Base-by-base conservation (phyloP, 345 rosid genomes). In the Lepidium sativum region DNA sequence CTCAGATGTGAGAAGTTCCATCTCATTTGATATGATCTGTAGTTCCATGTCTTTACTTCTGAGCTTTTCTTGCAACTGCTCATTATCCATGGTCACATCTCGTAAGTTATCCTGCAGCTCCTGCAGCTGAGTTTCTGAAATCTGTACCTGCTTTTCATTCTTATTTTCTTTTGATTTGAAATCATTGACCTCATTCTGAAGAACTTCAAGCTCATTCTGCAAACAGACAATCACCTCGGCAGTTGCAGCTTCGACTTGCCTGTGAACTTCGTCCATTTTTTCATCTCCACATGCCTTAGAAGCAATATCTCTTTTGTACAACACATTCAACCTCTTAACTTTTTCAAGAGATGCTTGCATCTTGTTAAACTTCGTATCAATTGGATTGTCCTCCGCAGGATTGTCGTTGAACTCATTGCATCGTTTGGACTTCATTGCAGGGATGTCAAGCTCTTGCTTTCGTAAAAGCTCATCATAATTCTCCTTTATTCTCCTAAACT, bases 271-370 rank as follows among this genome's bases (percentile, higher is more conserved):
- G 47, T 85, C 85, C 86, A 69, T 81, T 73, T 94, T 91, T 75
- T 78, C 84, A 79, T 85, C 95, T 59, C 85, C 88, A 57, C 86
- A 82, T 37, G 71, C 83, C 81, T 81, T 83, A 54, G 69, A 81
- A 60, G 79, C 84, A 67, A 54, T 77, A 67, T 83, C 90, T 67
- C 61, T 84, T 75, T 80, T 89, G 83, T 83, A 82, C 80, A 82
- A 75, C 59, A 55, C 68, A 77, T 86, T 88, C 79, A 88, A 59
- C 71, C 73, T 82, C 80, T 78, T 86, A 51, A 92, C 95, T 78
- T 82, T 94, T 63, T 86, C 96, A 41, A 90, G 89, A 65, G 99
- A 94, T 66, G 78, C 86, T 55, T 94, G 95, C 92, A 90, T 86
- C 79, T 81, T 84, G 74, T 71, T 85, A 78, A 94, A 64, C 77